Base-by-base conservation (phyloP, 1,139 yeast genomes). In the Geotrichum cucujoidarum region DNA sequence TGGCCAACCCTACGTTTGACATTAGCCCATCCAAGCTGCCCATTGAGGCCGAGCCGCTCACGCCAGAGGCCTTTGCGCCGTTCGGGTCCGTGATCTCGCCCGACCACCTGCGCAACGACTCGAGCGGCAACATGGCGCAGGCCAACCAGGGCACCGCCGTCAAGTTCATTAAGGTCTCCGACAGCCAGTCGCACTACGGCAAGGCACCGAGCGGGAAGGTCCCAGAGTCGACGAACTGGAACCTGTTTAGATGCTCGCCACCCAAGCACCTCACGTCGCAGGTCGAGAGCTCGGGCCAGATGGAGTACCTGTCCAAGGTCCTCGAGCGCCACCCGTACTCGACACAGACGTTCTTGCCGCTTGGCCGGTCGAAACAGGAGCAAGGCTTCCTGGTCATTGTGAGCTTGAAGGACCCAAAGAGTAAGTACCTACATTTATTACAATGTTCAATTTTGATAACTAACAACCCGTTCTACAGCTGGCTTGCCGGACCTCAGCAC, bases 61-160 rank as follows among this genome's bases (percentile, higher is more conserved):
- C 81, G 0, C 78, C 78, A 0, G 72, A 66, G 14, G 56, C 68
- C 0, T 81, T 79, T 54, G 68, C 70, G 2, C 65, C 66, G 16
- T 81, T 69, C 56, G 87, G 87, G 1, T 69, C 75, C 7, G 71
- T 80, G 17, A 72, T 80, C 38, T 77, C 83, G 5, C 76, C 83
- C 2, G 68, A 68, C 45, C 77, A 79, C 54, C 81, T 79, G 57
- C 64, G 76, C 42, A 37, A 64, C 20, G 47, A 47, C 22, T 34
- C 32, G 53, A 49, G 70, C 32, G 61, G 69, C 60, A 51, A 65
- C 47, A 57, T 80, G 62, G 67, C 78, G 13, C 70, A 74, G 20
- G 97, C 96, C 5, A 90, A 90, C 64, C 89, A 90, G 60, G 97
- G 97, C n/a, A 89, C 97, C 2, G 97, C 97, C 1, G 71, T 78